phyloP scores from a whole-genome alignment of 2,329 filamentous ascomycete species.

The Trichophyton verrucosum region DNA sequence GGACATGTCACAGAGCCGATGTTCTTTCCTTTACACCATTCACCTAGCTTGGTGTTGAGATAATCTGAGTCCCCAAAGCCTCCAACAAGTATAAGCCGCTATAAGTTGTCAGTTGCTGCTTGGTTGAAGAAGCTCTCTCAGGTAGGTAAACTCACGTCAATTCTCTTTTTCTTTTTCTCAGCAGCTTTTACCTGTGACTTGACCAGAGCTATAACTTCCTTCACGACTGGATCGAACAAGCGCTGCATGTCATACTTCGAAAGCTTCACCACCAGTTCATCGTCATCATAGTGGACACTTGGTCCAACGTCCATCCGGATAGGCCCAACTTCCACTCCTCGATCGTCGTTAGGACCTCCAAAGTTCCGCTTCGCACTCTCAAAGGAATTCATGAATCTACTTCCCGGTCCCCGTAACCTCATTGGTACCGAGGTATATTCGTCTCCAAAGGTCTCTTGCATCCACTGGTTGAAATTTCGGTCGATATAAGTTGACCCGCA shows the following conservation, averaged over 20 bases:
- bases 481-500: slow-evolving; percentile 27
- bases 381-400: slow-evolving; percentile 25
- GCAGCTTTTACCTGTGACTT: slow-evolving; percentile 8
- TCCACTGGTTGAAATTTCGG: slow-evolving; percentile 22
- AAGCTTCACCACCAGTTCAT: slow-evolving; percentile 9
- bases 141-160: slow-evolving; percentile 7
- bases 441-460: slow-evolving; percentile 20
- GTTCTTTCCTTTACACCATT: slow-evolving; percentile 1
- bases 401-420: slow-evolving; percentile 20
- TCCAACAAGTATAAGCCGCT: slow-evolving; percentile 13
- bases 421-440: slow-evolving; percentile 19
- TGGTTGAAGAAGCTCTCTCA: neutral
- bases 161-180: slow-evolving; percentile 8
- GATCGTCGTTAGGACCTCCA: slow-evolving; percentile 10
- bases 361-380: slow-evolving; percentile 24
- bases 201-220: slow-evolving; percentile 9
- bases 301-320: slow-evolving; percentile 3
- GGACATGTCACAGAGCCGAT: slow-evolving; percentile 5
- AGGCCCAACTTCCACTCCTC: slow-evolving; percentile 5
- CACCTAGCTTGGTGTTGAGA: slow-evolving; percentile 5
- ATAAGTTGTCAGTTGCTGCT: neutral
- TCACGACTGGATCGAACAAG: slow-evolving; percentile 12
- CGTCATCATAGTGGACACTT: slow-evolving; percentile 5
- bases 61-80: slow-evolving; percentile 14
- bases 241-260: slow-evolving; percentile 11